Evolutionary conservation across 169 alveolate species (phyloP), one percentile per base, ranked within the genome.

Genomic region (Eimeria sp.): DNA sequence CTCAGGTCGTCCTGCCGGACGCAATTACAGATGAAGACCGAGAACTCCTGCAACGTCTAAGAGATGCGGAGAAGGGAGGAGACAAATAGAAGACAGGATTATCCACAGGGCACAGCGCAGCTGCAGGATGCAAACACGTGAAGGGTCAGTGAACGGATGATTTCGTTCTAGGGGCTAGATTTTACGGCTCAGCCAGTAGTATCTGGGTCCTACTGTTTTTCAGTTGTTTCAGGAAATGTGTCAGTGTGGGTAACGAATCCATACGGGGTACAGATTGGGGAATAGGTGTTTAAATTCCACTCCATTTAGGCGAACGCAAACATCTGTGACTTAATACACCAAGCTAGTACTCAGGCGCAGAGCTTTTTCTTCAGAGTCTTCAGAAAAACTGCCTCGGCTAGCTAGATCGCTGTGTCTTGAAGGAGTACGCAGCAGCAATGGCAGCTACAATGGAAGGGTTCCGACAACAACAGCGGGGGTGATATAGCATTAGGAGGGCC

Each of bases 1-100:
- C 40, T 33, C 91, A 85, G 91, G 91, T 85, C 60, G 43, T 27
- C 20, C 80, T 85, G 60, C 91, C 91, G 11, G 76, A 56, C 0
- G 4, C 40, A 25, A 60, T 60, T 3, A 60, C 91, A 30, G 58
- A 37, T 33, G 78, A 85, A 43, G 91, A 85, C 40, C 76, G 91
- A 80, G 74, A 85, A 18, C 78, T 85, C 11, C 78, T 85, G 27
- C n/a, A 60, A 40, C 56, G 78, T 10, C 91, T 85, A 85, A 56
- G 52, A 43, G 91, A 77, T 46, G 87, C 64, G 13, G 87, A 77
- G 20, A 52, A 20, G 4, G 87, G 37, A 46, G 87, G 87, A 46
- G 87, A 11, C 37, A 46, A 77, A 43, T 49, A 49, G 18, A 71
- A 30, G 33, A 71, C 18, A 20, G 54, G 8, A 33, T n/a, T 33